Conservation (phyloP, 2,329 filamentous ascomycete species). For the Acarospora socialis region DNA sequence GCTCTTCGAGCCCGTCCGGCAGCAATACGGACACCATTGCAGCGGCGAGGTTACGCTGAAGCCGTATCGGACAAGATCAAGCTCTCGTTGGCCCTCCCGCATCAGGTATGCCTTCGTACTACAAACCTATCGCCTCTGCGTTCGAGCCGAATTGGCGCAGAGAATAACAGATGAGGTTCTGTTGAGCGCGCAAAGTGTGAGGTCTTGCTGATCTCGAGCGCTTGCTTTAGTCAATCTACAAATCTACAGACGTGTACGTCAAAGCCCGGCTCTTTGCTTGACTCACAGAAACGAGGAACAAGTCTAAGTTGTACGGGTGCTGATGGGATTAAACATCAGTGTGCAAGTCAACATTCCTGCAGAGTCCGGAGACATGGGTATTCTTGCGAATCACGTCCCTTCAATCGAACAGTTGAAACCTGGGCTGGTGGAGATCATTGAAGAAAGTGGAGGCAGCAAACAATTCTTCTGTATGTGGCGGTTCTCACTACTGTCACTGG, state of each 20-base stretch:
- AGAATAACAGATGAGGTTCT: too few relatives aligned
- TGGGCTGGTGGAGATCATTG: slow-evolving; percentile 84
- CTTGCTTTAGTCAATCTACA: slow-evolving; percentile 47
- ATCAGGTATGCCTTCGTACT: slow-evolving; percentile 61
- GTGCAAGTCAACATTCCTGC: slow-evolving; percentile 98
- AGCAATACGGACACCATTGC: slow-evolving; percentile 58
- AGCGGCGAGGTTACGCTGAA: slow-evolving; percentile 85
- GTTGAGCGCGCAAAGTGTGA: too few relatives aligned
- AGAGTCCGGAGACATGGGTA: slow-evolving; percentile 98
- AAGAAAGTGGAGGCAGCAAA: slow-evolving; percentile 80
- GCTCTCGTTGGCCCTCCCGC: slow-evolving; percentile 92
- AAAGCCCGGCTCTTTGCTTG: not conserved
- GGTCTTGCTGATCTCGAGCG: slow-evolving; percentile 3
- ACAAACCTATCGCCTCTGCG: too few relatives aligned
- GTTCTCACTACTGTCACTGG: too few relatives aligned
- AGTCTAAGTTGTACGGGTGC: slow-evolving; percentile 41
- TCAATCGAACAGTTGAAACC: slow-evolving; percentile 98
- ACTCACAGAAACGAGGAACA: slow-evolving; percentile 23
- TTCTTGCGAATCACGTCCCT: slow-evolving; percentile 96
- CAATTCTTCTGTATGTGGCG: slow-evolving; percentile 85
- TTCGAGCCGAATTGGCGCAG: too few relatives aligned
- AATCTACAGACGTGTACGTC: slow-evolving; percentile 56
- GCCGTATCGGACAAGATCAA: slow-evolving; percentile 89
- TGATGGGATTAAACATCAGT: slow-evolving; percentile 51
- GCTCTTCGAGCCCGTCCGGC: slow-evolving; percentile 73